Evolutionary conservation across 208 protist genomes (phyloP).

Genomic region (Acanthamoeba quina): DNA sequence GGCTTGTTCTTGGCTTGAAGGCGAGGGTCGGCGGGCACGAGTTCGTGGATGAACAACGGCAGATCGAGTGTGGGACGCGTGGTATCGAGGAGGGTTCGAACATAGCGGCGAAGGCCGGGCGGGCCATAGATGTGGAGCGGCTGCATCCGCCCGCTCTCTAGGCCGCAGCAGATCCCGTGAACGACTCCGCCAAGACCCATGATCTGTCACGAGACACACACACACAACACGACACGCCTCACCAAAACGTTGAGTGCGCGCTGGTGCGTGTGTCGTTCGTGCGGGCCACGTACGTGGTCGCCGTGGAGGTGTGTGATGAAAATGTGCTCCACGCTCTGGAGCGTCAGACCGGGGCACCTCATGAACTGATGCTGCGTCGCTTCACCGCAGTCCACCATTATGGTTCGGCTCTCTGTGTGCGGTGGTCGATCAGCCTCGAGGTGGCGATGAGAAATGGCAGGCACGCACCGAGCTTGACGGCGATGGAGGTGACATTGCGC

Average conservation of each 20-base stretch:
- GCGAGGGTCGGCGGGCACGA: neutral
- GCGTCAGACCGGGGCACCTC: neutral
- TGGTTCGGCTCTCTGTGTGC: slow-evolving; percentile 5
- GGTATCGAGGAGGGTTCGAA: neutral
- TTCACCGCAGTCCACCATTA: slow-evolving; percentile 65
- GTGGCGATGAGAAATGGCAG: neutral
- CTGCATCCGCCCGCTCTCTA: neutral
- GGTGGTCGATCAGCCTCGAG: neutral
- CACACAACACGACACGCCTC: neutral
- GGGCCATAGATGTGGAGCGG: slow-evolving; percentile 40
- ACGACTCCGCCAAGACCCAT: slow-evolving; percentile 15
- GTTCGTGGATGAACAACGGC: slow-evolving; percentile 47
- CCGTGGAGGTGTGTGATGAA: slow-evolving; percentile 70
- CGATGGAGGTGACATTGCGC: slow-evolving; percentile 23
- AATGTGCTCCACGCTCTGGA: slow-evolving; percentile 1
- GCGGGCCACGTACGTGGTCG: neutral
- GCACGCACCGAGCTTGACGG: neutral
- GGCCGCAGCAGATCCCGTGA: slow-evolving; percentile 28
- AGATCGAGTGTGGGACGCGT: slow-evolving; percentile 5
- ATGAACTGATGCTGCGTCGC: slow-evolving; percentile 55
- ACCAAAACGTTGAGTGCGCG: neutral
- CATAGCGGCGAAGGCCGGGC: neutral
- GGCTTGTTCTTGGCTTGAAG: neutral
- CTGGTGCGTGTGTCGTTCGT: neutral
- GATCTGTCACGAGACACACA: neutral